phyloP scores from a whole-genome alignment of 1,284 basidiomycete species.

The Takashimella koratensis region DNA sequence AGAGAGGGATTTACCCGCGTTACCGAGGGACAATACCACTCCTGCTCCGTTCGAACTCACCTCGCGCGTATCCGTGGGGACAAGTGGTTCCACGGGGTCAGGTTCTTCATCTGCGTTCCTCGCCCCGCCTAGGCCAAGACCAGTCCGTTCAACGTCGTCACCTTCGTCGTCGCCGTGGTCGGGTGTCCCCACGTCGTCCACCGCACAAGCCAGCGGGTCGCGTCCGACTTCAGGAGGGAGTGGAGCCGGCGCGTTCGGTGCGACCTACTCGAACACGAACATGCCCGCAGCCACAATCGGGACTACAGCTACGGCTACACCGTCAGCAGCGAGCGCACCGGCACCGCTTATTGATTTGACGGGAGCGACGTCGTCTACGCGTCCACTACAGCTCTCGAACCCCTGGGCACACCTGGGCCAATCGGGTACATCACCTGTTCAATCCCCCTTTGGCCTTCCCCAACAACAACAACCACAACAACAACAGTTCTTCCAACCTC shows the following conservation, averaged over 20 bases:
- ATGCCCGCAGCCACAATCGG: background rate
- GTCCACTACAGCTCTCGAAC: slow-evolving; percentile 30
- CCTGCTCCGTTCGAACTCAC: background rate
- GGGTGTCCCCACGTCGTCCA: too few species aligned
- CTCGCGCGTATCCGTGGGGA: background rate
- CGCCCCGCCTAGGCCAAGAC: slow-evolving; percentile 13
- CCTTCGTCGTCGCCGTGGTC: background rate
- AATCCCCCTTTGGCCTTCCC: too few species aligned
- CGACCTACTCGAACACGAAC: too few species aligned
- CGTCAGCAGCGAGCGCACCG: background rate
- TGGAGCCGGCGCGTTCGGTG: too few species aligned
- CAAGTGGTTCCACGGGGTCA: background rate
- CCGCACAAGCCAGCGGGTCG: too few species aligned
- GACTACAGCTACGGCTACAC: background rate
- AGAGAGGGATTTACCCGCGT: slow-evolving; percentile 31
- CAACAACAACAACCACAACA: too few species aligned
- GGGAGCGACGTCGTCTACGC: slow-evolving; percentile 22
- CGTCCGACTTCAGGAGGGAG: too few species aligned
- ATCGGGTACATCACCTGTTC: too few species aligned
- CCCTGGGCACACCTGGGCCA: background rate
- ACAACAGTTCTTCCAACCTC: too few species aligned
- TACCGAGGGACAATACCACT: slow-evolving; percentile 11
- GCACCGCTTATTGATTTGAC: slow-evolving; percentile 26
- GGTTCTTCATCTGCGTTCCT: background rate
- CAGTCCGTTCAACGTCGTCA: slow-evolving; percentile 2